phyloP scores from a whole-genome alignment of 805 yeast species.

The Barnettozyma pratensis region DNA sequence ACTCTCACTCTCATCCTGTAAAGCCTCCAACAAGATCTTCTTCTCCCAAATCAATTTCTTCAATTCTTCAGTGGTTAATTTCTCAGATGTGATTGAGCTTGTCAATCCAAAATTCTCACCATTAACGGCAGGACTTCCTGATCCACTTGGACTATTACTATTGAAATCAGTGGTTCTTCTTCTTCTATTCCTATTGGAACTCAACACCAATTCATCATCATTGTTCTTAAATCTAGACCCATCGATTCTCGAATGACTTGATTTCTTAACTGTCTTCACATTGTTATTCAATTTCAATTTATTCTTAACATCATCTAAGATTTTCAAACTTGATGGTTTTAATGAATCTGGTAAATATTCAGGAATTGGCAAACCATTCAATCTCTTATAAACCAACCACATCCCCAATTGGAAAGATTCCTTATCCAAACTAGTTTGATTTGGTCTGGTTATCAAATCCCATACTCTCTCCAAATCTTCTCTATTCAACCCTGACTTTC shows the following conservation, averaged over 20 bases:
- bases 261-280: constrained; percentile 17
- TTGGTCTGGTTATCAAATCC: constrained; percentile 81
- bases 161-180: constrained; percentile 1
- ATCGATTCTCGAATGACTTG: constrained; percentile 24
- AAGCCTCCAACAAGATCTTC: constrained; percentile 55
- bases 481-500: constrained; percentile 85
- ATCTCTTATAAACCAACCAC: constrained; percentile 88
- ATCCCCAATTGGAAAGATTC: constrained; percentile 96
- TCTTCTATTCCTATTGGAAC: constrained; percentile 25
- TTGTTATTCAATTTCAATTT: constrained; percentile 22
- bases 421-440: constrained; percentile 79
- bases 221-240: constrained; percentile 67
- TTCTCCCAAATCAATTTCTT: constrained; percentile 71
- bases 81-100: constrained; percentile 4
- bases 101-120: not conserved
- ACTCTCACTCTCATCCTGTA: constrained; percentile 28
- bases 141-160: not conserved
- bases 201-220: constrained; percentile 46
- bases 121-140: not conserved
- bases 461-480: constrained; percentile 88
- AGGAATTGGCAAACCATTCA: constrained; percentile 85
- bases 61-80: constrained; percentile 42
- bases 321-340: constrained; percentile 79
- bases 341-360: constrained; percentile 79
- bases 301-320: constrained; percentile 70